Percentiles rank a stretch among this genome's conserved stretches.
phyloP scores from a whole-genome alignment of 2,329 filamentous ascomycete species.

The Hymenoscyphus salicellus region DNA sequence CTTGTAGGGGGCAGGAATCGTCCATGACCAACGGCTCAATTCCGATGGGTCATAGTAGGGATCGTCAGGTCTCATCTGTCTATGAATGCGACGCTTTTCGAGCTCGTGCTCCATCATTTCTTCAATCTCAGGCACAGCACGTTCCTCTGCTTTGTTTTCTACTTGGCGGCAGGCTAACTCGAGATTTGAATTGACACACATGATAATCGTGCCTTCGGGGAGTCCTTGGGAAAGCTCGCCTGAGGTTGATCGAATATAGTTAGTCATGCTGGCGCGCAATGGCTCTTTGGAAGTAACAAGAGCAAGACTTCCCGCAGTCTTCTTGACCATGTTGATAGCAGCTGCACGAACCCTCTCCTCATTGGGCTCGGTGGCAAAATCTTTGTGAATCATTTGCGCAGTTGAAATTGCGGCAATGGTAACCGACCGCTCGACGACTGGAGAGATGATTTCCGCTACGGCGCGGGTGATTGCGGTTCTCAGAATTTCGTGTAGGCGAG shows the following conservation, averaged over 20 bases:
- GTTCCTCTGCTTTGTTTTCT: conserved; percentile 91
- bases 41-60: conserved; percentile 74
- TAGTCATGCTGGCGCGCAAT: conserved; percentile 91
- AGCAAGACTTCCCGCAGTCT: conserved; percentile 87
- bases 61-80: conserved; percentile 72
- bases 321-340: conserved; percentile 91
- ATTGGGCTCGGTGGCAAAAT: conserved; percentile 90
- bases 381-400: conserved; percentile 90
- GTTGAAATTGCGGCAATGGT: conserved; percentile 98
- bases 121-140: conserved; percentile 91
- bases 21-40: conserved; percentile 87
- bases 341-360: conserved; percentile 82
- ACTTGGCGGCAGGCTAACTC: conserved; percentile 91
- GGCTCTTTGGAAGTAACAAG: conserved; percentile 98
- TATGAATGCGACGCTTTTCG: conserved; percentile 73
- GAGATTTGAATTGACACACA: conserved; percentile 98
- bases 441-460: conserved; percentile 93
- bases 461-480: conserved; percentile 82
- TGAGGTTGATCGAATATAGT: conserved; percentile 79
- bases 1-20: conserved; percentile 91
- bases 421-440: conserved; percentile 94
- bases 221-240: conserved; percentile 71
- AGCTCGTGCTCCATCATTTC: conserved; percentile 83
- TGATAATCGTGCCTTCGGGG: conserved; percentile 90
- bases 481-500: conserved; percentile 72